Percentiles rank a stretch among this genome's conserved stretches.
Evolutionary conservation across 371 early-diverging fungal species (phyloP).

Genomic region (Quaeritorhiza haematococci): DNA sequence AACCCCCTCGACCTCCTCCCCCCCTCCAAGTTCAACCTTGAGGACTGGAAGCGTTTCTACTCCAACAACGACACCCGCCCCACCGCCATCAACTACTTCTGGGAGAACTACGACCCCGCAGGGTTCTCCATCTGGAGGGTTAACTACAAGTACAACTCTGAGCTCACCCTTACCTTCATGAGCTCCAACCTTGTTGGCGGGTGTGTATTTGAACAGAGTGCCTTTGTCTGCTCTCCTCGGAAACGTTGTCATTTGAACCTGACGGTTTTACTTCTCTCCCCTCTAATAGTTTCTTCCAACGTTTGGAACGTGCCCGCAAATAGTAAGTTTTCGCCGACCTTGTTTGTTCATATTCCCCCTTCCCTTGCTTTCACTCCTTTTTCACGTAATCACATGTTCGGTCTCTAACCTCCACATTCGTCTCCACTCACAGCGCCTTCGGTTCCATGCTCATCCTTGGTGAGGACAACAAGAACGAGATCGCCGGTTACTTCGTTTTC

Average conservation of each 20-base stretch:
- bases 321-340: constrained; percentile 39
- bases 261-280: too few species aligned
- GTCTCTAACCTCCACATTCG: not conserved
- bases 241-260: not conserved
- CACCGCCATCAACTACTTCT: constrained; percentile 87
- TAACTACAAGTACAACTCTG: constrained; percentile 87
- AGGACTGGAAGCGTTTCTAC: constrained; percentile 95
- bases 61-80: constrained; percentile 87
- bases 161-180: constrained; percentile 77
- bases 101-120: constrained; percentile 80
- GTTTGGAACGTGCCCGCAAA: constrained; percentile 89
- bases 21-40: constrained; percentile 72
- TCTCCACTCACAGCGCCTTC: constrained; percentile 59
- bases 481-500: constrained; percentile 89
- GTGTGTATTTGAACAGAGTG: not conserved
- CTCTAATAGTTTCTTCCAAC: constrained; percentile 75
- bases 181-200: constrained; percentile 76
- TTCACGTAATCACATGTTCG: not conserved
- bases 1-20: constrained; percentile 86
- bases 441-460: constrained; percentile 84
- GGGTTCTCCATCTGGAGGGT: constrained; percentile 86
- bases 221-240: not conserved
- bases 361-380: too few species aligned
- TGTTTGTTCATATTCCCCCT: too few species aligned
- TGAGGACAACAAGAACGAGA: constrained; percentile 81